Percentiles rank a stretch among this genome's conserved stretches.
Conservation (phyloP, 1,284 basidiomycete genomes). For the Apiotrichum sp. region DNA sequence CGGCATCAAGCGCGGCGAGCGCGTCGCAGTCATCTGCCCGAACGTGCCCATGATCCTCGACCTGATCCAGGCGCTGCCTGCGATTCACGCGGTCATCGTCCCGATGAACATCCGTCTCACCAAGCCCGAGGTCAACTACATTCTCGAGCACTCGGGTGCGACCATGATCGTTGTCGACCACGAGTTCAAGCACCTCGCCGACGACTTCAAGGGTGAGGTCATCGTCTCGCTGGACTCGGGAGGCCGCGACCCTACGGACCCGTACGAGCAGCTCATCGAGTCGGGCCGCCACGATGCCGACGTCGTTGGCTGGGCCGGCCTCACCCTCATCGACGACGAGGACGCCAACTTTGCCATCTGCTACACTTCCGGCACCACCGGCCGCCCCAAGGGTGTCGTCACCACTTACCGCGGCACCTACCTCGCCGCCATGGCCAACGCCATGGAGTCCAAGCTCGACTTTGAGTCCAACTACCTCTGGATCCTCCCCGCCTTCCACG, state of each 20-base stretch:
- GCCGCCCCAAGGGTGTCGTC: constrained; percentile 18
- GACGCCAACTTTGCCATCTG: constrained; percentile 16
- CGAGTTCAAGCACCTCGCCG: constrained; percentile 16
- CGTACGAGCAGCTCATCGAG: constrained; percentile 17
- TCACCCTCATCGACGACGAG: constrained; percentile 18
- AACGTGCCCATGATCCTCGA: constrained; percentile 19
- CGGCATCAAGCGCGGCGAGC: constrained; percentile 69
- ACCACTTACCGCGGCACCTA: constrained; percentile 17
- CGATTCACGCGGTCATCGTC: constrained; percentile 15
- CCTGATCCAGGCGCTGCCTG: constrained; percentile 15
- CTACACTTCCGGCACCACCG: constrained; percentile 20
- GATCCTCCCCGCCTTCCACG: constrained; percentile 25
- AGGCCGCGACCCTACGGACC: constrained; percentile 12
- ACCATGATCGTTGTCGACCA: constrained; percentile 12
- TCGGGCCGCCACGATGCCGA: constrained; percentile 14
- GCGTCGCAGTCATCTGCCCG: constrained; percentile 57
- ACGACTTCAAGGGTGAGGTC: constrained; percentile 15
- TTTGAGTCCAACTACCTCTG: constrained; percentile 31
- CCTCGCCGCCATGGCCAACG: constrained; percentile 15
- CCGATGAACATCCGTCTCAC: constrained; percentile 19
- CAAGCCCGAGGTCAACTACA: constrained; percentile 17
- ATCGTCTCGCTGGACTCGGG: constrained; percentile 13
- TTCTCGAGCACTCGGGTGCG: constrained; percentile 15
- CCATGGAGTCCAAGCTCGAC: constrained; percentile 9
- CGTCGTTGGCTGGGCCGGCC: constrained; percentile 10